A percentile compares a stretch with the other conserved stretches of the same genome.
Evolutionary conservation across 2,329 filamentous ascomycete genomes (phyloP).

Genomic region (Didymella pinodella): DNA sequence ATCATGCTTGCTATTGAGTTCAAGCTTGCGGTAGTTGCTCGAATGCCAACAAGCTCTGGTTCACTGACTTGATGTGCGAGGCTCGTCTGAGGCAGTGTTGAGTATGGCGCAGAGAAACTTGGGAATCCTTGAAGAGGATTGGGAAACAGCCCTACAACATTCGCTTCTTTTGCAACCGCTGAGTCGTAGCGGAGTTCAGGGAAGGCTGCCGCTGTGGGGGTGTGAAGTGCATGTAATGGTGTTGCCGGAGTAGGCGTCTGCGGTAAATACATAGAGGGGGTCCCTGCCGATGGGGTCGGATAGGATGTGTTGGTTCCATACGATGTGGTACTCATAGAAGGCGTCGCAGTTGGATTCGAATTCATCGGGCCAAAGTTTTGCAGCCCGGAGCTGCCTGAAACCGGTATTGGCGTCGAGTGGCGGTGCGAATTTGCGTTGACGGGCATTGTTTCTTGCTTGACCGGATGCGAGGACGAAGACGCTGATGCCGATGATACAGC

Average conservation of each 20-base stretch:
- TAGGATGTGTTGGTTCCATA: conserved; percentile 36
- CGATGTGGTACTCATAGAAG: conserved; percentile 30
- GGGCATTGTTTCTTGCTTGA: conserved; percentile 40
- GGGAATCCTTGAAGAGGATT: conserved; percentile 42
- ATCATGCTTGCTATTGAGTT: conserved; percentile 51
- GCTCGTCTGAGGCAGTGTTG: conserved; percentile 20
- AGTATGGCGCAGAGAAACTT: conserved; percentile 31
- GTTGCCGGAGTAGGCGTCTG: conserved; percentile 28
- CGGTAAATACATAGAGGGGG: conserved; percentile 19
- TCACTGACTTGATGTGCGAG: conserved; percentile 44
- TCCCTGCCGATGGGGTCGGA: conserved; percentile 37
- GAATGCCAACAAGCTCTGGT: conserved; percentile 48
- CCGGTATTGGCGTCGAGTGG: conserved; percentile 44
- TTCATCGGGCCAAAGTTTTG: conserved; percentile 38
- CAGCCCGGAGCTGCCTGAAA: conserved; percentile 34
- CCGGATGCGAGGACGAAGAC: conserved; percentile 45
- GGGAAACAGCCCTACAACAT: conserved; percentile 43
- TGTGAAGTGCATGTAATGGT: conserved; percentile 32
- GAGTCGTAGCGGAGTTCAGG: conserved; percentile 22
- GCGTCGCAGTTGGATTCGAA: conserved; percentile 33
- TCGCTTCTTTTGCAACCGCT: conserved; percentile 28
- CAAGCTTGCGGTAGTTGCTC: conserved; percentile 39
- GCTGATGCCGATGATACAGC: conserved; percentile 48
- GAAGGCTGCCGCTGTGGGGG: conserved; percentile 32
- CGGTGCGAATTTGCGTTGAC: conserved; percentile 34